Evolutionary conservation across 306 rosid species (phyloP), one percentile per base, ranked within the genome.

Genomic region (Oemleria cerasiformis): DNA sequence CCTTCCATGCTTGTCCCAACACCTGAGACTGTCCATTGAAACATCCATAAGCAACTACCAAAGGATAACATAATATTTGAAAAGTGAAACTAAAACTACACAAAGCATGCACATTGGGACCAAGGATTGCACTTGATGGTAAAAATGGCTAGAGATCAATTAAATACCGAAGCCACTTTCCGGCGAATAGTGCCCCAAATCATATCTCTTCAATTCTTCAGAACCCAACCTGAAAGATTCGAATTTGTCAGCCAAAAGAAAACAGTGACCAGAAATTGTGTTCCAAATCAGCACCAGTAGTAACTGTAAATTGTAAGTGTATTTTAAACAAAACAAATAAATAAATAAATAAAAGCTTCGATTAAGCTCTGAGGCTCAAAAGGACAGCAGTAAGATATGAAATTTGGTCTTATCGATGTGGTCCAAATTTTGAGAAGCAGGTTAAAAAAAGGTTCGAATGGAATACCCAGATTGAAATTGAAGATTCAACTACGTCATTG

Each of bases 181-280:
- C 84, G 84, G 72, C 87, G 80, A 70, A 83, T 58, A 43, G 81
- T 53, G n/a, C 81, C 84, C 82, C 80, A 74, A 77, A 77, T 83
- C 87, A 83, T 83, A 50, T 55, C 76, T 71, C 65, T 43, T 68
- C 50, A 47, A 23, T 30, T 63, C 80, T 79, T 57, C 65, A 55
- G 64, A 65, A 53, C 47, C 71, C 8, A 55, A 75, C 55, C 74
- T 71, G 74, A 54, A 30, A 40, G 45, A 61, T 17, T 36, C 44
- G 23, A 61, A 61, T 4, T 61, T 61, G 38, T 17, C 36, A 17
- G 4, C 51, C 17, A 63, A 41, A 1, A 5, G 15, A n/a, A 64
- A 6, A 43, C 30, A 44, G 7, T 65, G 19, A 65, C 11, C 20
- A 1, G 6, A 13, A 13, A 21, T 45, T 25, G 44, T 2, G 20